phyloP scores from a whole-genome alignment of 306 rosid species.

The Malus sylvestris region DNA sequence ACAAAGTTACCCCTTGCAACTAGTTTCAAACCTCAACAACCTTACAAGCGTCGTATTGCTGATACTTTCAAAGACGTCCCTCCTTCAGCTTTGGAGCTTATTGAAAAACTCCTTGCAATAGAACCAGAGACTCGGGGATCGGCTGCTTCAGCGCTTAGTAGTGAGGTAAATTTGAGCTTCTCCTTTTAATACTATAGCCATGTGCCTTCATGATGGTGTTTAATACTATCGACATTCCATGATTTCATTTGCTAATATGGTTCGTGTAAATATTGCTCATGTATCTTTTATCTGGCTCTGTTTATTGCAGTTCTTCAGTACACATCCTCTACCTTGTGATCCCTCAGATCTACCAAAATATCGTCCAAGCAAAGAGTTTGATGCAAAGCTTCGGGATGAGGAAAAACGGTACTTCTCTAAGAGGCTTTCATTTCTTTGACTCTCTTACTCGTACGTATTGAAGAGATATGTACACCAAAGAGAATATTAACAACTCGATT shows the following conservation, averaged over 20 bases:
- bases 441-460: background rate
- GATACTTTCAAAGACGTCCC: slow-evolving; percentile 59
- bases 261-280: slow-evolving; percentile 2
- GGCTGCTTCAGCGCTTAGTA: slow-evolving; percentile 54
- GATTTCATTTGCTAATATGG: background rate
- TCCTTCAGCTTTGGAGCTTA: slow-evolving; percentile 57
- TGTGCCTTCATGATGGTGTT: background rate
- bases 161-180: slow-evolving; percentile 46
- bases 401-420: slow-evolving; percentile 46
- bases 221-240: background rate
- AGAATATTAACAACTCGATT: background rate
- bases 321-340: slow-evolving; percentile 73
- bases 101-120: slow-evolving; percentile 62
- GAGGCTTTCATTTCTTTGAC: slow-evolving; percentile 1
- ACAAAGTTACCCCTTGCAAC: slow-evolving; percentile 79
- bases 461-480: background rate
- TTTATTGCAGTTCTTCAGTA: slow-evolving; percentile 59
- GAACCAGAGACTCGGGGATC: slow-evolving; percentile 73
- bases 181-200: background rate
- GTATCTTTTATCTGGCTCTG: background rate
- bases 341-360: slow-evolving; percentile 75
- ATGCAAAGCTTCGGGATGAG: slow-evolving; percentile 62
- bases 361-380: slow-evolving; percentile 82
- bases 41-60: slow-evolving; percentile 47
- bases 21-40: slow-evolving; percentile 80